Conservation (phyloP, 768 basidiomycete species). For the Harrya chromipes region DNA sequence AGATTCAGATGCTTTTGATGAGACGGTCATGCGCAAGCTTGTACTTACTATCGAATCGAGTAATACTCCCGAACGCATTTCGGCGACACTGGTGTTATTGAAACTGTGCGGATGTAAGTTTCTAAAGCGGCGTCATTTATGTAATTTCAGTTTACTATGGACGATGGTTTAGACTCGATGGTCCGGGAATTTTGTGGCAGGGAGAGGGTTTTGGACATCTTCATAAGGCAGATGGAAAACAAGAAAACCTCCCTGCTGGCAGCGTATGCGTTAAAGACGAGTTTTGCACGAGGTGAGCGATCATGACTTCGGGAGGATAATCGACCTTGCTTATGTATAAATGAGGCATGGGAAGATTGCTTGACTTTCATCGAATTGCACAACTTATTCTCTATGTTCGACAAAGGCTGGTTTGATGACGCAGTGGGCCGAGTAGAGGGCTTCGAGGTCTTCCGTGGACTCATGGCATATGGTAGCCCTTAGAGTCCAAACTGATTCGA, state of each 20-base stretch:
- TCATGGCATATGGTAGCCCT: slow-evolving; percentile 3
- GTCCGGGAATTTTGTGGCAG: background rate
- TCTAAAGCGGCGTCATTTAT: background rate
- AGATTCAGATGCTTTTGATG: slow-evolving; percentile 1
- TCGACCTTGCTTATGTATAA: too few species aligned
- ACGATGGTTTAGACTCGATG: background rate
- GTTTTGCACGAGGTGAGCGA: background rate
- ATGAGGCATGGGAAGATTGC: background rate
- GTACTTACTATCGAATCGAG: background rate
- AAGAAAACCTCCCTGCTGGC: slow-evolving; percentile 6
- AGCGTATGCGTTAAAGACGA: slow-evolving; percentile 4
- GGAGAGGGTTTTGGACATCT: background rate
- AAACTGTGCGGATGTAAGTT: slow-evolving; percentile 9
- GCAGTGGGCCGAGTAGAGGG: slow-evolving; percentile 10
- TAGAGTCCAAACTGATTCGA: too few species aligned
- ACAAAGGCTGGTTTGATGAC: slow-evolving; percentile 12
- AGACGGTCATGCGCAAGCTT: background rate
- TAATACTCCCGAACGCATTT: background rate
- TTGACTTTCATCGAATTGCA: background rate
- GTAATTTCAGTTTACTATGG: background rate
- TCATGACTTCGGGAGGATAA: too few species aligned
- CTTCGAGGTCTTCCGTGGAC: background rate
- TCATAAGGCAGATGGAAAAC: background rate
- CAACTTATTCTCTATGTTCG: background rate
- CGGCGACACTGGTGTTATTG: slow-evolving; percentile 4